Percentiles rank a stretch among this genome's conserved stretches.
Evolutionary conservation across 345 rosid species (phyloP).

Genomic region (Salix brachista): DNA sequence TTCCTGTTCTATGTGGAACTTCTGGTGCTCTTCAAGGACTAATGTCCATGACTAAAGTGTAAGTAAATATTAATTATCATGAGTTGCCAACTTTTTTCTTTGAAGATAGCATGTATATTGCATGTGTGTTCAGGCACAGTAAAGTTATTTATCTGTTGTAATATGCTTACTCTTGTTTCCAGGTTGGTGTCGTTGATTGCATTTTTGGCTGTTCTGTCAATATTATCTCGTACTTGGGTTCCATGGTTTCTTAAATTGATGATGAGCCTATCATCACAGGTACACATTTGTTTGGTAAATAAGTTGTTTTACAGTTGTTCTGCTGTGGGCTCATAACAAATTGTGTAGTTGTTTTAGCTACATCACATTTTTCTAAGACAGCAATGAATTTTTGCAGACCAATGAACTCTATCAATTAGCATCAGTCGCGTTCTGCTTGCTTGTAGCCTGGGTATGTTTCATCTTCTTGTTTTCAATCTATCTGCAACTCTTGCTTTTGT

Average conservation of each 20-base stretch:
- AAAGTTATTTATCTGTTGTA: neutral
- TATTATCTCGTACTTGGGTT: slow-evolving; percentile 69
- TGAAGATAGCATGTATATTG: neutral
- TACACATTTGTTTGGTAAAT: slow-evolving; percentile 15
- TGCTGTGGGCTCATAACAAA: neutral
- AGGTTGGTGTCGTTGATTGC: slow-evolving; percentile 69
- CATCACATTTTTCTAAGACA: slow-evolving; percentile 11
- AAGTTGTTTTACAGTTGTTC: neutral
- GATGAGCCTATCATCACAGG: slow-evolving; percentile 88
- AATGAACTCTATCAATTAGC: slow-evolving; percentile 98
- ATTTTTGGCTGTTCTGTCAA: slow-evolving; percentile 63
- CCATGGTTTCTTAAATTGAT: slow-evolving; percentile 86
- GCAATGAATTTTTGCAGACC: slow-evolving; percentile 54
- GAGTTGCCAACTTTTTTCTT: neutral
- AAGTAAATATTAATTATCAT: slow-evolving; percentile 19
- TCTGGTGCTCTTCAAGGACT: slow-evolving; percentile 87
- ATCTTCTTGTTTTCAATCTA: slow-evolving; percentile 20
- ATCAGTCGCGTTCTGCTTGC: slow-evolving; percentile 90
- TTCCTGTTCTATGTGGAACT: slow-evolving; percentile 89
- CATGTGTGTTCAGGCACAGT: neutral
- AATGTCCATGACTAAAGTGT: slow-evolving; percentile 82
- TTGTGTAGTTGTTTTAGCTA: neutral
- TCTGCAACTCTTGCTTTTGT: slow-evolving; percentile 4
- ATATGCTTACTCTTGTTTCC: slow-evolving; percentile 9
- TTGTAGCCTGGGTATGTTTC: slow-evolving; percentile 91